Evolutionary conservation across 2,329 filamentous ascomycete species (phyloP).

Genomic region (Microsporum canis): DNA sequence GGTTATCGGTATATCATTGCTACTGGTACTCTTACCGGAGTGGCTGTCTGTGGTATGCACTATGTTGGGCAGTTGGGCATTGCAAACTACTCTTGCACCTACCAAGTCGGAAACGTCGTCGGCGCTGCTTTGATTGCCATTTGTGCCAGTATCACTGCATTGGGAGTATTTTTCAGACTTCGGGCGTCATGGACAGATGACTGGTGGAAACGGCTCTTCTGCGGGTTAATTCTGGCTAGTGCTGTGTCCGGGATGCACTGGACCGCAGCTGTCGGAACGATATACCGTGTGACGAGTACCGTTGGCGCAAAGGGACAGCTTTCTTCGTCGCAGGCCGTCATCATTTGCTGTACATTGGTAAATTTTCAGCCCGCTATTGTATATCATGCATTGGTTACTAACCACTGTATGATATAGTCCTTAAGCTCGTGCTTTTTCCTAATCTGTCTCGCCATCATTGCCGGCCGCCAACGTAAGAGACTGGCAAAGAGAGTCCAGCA

Average conservation of each 20-base stretch:
- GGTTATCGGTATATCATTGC: constrained; percentile 48
- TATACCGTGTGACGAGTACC: constrained; percentile 48
- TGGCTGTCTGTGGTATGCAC: constrained; percentile 74
- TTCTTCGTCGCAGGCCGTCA: constrained; percentile 55
- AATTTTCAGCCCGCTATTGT: constrained; percentile 8
- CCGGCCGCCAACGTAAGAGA: constrained; percentile 42
- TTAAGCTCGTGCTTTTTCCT: constrained; percentile 51
- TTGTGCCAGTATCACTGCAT: constrained; percentile 55
- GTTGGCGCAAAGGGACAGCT: constrained; percentile 31
- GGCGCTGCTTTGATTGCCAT: constrained; percentile 63
- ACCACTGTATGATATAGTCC: constrained; percentile 38
- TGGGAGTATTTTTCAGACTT: constrained; percentile 68
- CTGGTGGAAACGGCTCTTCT: constrained; percentile 62
- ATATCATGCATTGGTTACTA: constrained; percentile 2
- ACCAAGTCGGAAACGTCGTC: constrained; percentile 48
- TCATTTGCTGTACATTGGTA: constrained; percentile 62
- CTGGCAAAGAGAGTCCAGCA: constrained; percentile 52
- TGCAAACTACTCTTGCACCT: constrained; percentile 59
- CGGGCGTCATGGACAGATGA: constrained; percentile 64
- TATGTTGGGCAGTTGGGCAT: constrained; percentile 79
- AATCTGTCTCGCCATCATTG: constrained; percentile 44
- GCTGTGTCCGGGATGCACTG: constrained; percentile 84
- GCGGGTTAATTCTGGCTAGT: constrained; percentile 55
- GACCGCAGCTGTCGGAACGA: constrained; percentile 61
- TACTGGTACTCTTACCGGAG: constrained; percentile 59